Base-by-base conservation (phyloP, 306 rosid species). In the Corylus americana region DNA sequence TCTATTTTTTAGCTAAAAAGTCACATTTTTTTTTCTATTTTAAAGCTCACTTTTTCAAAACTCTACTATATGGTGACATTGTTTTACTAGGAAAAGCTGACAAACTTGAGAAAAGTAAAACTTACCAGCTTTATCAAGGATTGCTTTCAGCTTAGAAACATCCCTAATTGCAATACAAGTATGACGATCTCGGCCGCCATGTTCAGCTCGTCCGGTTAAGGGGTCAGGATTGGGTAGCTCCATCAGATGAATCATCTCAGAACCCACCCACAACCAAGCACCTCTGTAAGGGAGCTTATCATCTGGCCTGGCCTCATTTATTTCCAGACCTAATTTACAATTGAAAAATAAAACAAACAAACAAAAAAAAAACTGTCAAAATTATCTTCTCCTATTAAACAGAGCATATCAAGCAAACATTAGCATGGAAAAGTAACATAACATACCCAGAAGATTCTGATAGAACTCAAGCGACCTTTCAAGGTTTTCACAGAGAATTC, bases 151-250 rank as follows among this genome's bases (percentile, higher is more conserved):
- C 89, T 93, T 95, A 18, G 91, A 88, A 55, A 91, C 98, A 45
- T 90, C 97, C 22, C 83, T 76, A 61, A 95, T 91, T 29, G 94
- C 91, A 8, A 93, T 88, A 79, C 99, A 93, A 11, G 97, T 81
- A 79, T 95, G 99, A 55, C 98, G 97, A 72, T 95, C 98, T 11
- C 94, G 92, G 50, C 99, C 99, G 7, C 97, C 98, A 20, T 95
- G 99, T 79, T 79, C 86, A 2, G 99, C 91, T 71, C 98, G 77
- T 81, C 99, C 99, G 0, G 93, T 87, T 84, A 91, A 76, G 62
- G 98, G 99, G 78, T 95, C 98, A 1, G 99, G 97, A 82, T 95
- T 93, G 72, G 98, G 98, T 85, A 95, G 98, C 87, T 95, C 99
- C 98, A 95, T 95, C 68, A 95, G 83, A 83, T 93, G 99, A 76